phyloP scores from a whole-genome alignment of 176 grass and related monocot genomes.

The Zoysia japonica region DNA sequence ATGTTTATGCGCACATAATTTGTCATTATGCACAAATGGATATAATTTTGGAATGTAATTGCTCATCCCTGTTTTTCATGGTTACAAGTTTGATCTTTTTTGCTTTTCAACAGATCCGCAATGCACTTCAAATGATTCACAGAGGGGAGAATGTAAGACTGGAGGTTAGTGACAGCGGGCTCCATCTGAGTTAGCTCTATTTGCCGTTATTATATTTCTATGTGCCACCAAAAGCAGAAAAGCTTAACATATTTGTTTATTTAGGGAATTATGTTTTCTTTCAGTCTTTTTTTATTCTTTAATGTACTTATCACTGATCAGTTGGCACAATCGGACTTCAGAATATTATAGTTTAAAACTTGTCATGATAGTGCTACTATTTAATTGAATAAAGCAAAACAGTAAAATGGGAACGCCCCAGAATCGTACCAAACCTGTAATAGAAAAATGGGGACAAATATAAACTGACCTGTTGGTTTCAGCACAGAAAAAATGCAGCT shows the following conservation, averaged over 20 bases:
- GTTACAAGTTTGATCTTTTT: not conserved
- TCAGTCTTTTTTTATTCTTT: not conserved
- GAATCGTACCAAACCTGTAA: not conserved
- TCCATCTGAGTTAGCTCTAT: not conserved
- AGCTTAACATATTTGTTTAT: not conserved
- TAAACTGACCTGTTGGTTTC: not conserved
- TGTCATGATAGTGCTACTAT: not conserved
- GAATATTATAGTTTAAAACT: not conserved
- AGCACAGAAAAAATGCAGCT: not conserved
- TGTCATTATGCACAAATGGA: not conserved
- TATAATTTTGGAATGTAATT: not conserved
- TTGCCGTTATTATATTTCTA: not conserved
- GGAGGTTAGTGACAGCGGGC: slow-evolving; percentile 45
- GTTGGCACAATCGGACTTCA: slow-evolving; percentile 10
- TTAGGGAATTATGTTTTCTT: not conserved
- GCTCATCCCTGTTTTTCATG: not conserved
- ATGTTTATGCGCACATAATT: not conserved
- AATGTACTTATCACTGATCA: not conserved
- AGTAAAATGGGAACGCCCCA: not conserved
- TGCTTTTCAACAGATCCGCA: slow-evolving; percentile 49
- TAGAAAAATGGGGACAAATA: not conserved
- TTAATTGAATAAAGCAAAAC: not conserved
- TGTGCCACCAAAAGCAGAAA: not conserved
- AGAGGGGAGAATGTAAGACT: slow-evolving; percentile 57
- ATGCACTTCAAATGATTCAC: slow-evolving; percentile 57